Conservation (phyloP, 148 eudicot genomes). For the Talinum fruticosum region DNA sequence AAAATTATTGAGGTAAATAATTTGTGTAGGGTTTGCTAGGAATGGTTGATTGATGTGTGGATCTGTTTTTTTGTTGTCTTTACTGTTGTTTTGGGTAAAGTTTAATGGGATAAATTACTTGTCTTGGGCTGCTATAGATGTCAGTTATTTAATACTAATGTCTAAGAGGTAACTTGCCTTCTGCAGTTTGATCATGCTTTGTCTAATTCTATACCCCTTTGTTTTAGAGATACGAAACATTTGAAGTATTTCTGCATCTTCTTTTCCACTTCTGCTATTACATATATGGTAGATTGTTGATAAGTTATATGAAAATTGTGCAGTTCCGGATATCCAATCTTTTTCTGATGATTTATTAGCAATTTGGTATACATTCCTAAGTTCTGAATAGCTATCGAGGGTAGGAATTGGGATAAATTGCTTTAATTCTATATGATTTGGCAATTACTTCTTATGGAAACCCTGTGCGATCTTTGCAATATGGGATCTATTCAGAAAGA, state of each 20-base stretch:
- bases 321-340: too few relatives aligned
- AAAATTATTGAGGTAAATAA: neutral
- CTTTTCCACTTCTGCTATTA: neutral
- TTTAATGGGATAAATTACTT: neutral
- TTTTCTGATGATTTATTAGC: too few relatives aligned
- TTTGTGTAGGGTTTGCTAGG: neutral
- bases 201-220: neutral
- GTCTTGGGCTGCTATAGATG: neutral
- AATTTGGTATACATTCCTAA: too few relatives aligned
- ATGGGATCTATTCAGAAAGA: conserved; percentile 8
- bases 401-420: neutral
- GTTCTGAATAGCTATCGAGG: neutral
- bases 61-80: neutral
- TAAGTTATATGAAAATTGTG: neutral
- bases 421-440: neutral
- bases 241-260: too few relatives aligned
- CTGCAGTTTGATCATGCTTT: neutral
- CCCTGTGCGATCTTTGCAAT: neutral
- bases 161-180: neutral
- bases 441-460: neutral
- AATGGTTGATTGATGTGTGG: neutral
- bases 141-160: neutral
- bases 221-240: neutral
- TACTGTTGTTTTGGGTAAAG: neutral
- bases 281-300: neutral